Conservation (phyloP, 2,329 filamentous ascomycete genomes). For the Diaporthe capsici region DNA sequence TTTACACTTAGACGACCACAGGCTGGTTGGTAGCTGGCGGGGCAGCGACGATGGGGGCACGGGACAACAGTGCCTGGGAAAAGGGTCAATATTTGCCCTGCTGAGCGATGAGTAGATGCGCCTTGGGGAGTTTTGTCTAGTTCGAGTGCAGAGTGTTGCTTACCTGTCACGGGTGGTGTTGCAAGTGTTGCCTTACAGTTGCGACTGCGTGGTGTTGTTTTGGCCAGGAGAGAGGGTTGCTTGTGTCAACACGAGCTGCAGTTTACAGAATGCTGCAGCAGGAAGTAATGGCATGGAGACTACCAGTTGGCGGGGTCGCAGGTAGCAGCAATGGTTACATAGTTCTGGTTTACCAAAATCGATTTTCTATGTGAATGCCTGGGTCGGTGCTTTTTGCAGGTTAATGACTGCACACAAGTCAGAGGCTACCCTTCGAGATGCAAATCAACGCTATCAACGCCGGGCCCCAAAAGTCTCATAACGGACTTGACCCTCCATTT, state of each 20-base stretch:
- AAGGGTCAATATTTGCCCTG: background rate
- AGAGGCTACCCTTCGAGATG: background rate
- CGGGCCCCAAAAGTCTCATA: background rate
- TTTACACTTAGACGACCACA: background rate
- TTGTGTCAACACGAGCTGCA: background rate
- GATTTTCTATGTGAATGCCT: background rate
- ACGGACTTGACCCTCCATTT: background rate
- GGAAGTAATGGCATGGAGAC: background rate
- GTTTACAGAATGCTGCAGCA: background rate
- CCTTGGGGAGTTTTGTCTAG: rapidly evolving
- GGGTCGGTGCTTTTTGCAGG: background rate
- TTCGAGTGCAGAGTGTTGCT: background rate
- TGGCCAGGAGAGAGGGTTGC: background rate
- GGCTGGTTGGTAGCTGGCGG: background rate
- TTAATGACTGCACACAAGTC: background rate
- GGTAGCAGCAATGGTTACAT: background rate
- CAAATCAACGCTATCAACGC: background rate
- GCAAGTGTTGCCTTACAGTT: background rate
- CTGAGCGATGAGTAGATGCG: background rate
- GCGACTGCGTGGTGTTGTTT: background rate
- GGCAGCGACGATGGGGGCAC: background rate
- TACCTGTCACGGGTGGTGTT: background rate
- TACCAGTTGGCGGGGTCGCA: background rate
- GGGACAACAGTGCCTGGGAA: background rate
- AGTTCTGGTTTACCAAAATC: background rate